phyloP scores from a whole-genome alignment of 768 basidiomycete genomes.

The Pulveroboletus sp. region DNA sequence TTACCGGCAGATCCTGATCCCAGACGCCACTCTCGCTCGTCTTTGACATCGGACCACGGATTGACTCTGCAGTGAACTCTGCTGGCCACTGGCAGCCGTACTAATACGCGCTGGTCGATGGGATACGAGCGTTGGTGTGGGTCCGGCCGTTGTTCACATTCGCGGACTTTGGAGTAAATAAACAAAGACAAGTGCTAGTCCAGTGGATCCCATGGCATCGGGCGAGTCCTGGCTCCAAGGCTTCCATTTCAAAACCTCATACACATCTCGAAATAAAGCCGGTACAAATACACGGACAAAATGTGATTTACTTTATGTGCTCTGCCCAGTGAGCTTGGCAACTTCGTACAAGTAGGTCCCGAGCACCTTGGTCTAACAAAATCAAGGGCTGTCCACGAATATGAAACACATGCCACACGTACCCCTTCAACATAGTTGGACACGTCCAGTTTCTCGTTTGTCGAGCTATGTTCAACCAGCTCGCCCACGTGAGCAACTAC shows the following conservation, averaged over 20 bases:
- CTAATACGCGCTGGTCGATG: background rate
- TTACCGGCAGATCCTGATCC: constrained; percentile 17
- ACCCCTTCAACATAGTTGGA: constrained; percentile 88
- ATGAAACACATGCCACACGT: constrained; percentile 24
- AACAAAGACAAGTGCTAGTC: background rate
- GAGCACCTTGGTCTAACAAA: constrained; percentile 29
- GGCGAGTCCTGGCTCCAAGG: background rate
- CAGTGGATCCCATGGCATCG: too few relatives aligned
- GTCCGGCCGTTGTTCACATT: background rate
- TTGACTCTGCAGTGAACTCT: background rate
- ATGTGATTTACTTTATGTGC: constrained; percentile 4
- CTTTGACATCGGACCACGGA: constrained; percentile 10
- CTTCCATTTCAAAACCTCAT: background rate
- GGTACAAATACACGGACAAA: constrained; percentile 1
- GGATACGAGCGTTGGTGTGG: background rate
- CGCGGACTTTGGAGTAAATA: constrained; percentile 23
- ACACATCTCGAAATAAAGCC: background rate
- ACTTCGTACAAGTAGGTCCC: constrained; percentile 32
- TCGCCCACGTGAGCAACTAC: background rate
- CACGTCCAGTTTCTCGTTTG: constrained; percentile 91
- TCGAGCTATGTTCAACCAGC: constrained; percentile 49
- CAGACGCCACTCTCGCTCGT: constrained; percentile 11
- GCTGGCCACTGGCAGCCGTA: background rate
- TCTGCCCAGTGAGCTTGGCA: constrained; percentile 15
- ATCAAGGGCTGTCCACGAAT: constrained; percentile 1